These are phyloP conservation scores for Remersonia thermophila DNA, from an alignment of 2,329 filamentous ascomycete genomes.

Conservation along the genomic window DNA sequence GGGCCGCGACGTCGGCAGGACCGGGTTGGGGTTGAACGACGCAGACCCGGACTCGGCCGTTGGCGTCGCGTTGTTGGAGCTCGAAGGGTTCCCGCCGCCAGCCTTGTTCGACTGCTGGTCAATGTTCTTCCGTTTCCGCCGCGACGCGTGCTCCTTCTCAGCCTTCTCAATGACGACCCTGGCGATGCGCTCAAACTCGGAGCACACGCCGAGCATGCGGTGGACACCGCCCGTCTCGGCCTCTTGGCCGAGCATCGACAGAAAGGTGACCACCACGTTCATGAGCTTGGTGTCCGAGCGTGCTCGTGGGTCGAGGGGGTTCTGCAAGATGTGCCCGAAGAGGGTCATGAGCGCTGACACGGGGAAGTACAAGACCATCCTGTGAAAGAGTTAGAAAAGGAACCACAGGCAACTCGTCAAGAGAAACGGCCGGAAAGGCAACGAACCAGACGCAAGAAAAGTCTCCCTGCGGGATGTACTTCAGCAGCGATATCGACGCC, in stretches of 20 bases:
- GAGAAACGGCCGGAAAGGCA: not conserved
- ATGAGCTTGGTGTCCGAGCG: conserved; percentile 83
- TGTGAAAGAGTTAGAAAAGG: conserved; percentile 24
- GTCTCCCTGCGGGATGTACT: conserved; percentile 92
- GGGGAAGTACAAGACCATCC: conserved; percentile 91
- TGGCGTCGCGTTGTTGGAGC: conserved; percentile 2
- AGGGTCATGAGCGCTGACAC: conserved; percentile 89
- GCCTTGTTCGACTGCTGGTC: conserved; percentile 25
- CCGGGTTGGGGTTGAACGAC: conserved; percentile 17
- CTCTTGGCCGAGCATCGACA: conserved; percentile 79
- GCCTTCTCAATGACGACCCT: conserved; percentile 82
- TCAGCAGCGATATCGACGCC: conserved; percentile 84
- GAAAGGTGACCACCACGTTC: conserved; percentile 83
- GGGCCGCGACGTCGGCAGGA: conserved; percentile 22
- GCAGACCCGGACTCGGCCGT: conserved; percentile 4
- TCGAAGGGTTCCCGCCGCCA: not conserved
- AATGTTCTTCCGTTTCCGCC: conserved; percentile 72
- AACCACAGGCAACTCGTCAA: too few species aligned
- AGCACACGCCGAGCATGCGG: conserved; percentile 84
- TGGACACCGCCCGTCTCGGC: conserved; percentile 83
- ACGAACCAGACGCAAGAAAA: conserved; percentile 88
- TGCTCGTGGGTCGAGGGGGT: conserved; percentile 78
- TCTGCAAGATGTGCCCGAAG: conserved; percentile 93
- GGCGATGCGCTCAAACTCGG: conserved; percentile 93
- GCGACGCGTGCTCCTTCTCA: conserved; percentile 68